Conservation (phyloP, 257 asterid genomes). For the Petrea volubilis region DNA sequence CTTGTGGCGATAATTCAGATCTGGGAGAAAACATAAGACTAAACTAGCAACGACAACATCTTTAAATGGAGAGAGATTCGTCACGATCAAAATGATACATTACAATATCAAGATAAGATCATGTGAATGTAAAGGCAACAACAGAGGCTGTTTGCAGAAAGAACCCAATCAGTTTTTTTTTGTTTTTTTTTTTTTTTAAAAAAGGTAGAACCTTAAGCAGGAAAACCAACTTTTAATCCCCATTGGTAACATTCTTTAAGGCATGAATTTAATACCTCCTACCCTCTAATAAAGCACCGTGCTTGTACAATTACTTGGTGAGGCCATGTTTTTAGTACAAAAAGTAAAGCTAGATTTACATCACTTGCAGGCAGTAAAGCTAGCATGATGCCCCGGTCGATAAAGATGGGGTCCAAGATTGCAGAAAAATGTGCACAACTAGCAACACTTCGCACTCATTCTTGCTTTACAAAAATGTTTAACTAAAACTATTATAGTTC, state of each 20-base stretch:
- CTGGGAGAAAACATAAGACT: constrained; percentile 40
- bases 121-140: neutral
- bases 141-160: neutral
- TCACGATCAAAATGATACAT: neutral
- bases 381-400: neutral
- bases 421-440: neutral
- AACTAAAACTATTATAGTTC: neutral
- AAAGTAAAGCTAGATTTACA: neutral
- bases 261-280: neutral
- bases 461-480: neutral
- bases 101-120: neutral
- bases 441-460: neutral
- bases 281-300: neutral
- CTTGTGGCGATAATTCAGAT: constrained; percentile 90
- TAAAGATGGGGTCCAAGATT: neutral
- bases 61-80: neutral
- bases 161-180: neutral
- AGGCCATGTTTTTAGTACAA: neutral
- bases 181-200: too few relatives aligned
- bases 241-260: neutral
- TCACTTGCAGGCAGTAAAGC: neutral
- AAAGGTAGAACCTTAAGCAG: neutral
- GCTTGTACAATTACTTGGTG: neutral
- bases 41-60: neutral
- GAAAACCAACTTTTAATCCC: neutral